phyloP scores from a whole-genome alignment of 352 stramenopile genomes.

The Phytopythium boreale region DNA sequence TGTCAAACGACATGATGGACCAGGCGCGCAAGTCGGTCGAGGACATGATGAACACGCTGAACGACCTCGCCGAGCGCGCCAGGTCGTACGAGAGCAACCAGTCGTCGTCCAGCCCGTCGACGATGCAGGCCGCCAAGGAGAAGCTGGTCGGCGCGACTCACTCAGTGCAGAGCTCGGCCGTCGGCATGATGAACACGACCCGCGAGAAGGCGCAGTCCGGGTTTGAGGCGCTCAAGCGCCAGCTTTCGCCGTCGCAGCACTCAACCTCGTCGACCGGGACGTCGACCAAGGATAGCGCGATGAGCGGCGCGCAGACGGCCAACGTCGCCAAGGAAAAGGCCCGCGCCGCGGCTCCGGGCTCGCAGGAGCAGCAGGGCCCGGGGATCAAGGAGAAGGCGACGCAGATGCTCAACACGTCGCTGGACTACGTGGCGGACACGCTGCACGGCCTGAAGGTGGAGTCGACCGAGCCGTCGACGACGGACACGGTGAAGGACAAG shows the following conservation, averaged over 20 bases:
- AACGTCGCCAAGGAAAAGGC: conserved; percentile 11
- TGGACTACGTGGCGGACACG: conserved; percentile 7
- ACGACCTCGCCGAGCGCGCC: conserved; percentile 21
- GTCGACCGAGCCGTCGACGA: neutral
- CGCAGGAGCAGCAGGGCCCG: neutral
- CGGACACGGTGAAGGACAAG: neutral
- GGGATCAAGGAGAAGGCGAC: conserved; percentile 3
- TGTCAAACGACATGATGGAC: conserved; percentile 16
- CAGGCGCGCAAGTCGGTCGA: conserved; percentile 31
- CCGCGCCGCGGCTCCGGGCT: neutral
- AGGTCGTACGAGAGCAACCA: conserved; percentile 4
- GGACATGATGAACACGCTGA: conserved; percentile 21
- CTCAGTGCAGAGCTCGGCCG: neutral
- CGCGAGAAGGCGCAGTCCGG: conserved; percentile 32
- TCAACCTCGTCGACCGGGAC: conserved; percentile 10
- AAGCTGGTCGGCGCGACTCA: neutral
- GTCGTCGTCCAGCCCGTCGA: conserved; percentile 14
- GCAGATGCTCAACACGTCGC: conserved; percentile 8
- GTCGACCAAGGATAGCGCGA: conserved; percentile 6
- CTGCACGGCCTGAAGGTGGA: neutral
- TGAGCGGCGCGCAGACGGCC: conserved; percentile 9
- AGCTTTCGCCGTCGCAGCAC: conserved; percentile 22
- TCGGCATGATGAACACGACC: conserved; percentile 19
- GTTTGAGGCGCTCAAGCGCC: conserved; percentile 36
- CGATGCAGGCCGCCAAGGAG: conserved; percentile 24